These are phyloP conservation scores for Pogostemon cablin DNA, from an alignment of 257 asterid genomes.

Conservation along the genomic window DNA sequence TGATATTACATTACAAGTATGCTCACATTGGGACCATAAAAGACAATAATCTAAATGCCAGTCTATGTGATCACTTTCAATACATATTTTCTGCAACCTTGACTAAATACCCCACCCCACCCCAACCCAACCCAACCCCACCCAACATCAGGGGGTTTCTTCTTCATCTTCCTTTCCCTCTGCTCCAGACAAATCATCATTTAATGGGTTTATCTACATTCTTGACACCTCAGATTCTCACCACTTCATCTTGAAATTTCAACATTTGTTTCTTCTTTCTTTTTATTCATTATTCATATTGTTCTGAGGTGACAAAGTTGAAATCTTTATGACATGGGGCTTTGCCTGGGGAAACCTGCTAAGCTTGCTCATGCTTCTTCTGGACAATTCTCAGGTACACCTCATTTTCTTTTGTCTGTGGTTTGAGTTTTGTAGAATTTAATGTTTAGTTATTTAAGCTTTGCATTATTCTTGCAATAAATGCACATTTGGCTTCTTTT, in stretches of 20 bases:
- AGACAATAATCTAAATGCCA: constrained; percentile 23
- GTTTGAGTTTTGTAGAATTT: neutral
- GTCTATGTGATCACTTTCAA: constrained; percentile 42
- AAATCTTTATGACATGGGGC: constrained; percentile 51
- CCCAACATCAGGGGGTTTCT: neutral
- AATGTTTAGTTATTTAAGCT: neutral
- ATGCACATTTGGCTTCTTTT: neutral
- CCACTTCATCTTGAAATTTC: constrained; percentile 6
- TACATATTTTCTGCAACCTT: constrained; percentile 46
- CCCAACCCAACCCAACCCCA: constrained; percentile 7
- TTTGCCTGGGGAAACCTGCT: constrained; percentile 69
- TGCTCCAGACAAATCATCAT: constrained; percentile 2
- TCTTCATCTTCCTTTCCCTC: neutral
- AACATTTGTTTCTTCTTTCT: neutral
- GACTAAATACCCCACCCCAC: constrained; percentile 41
- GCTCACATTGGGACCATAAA: constrained; percentile 39
- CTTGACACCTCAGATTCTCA: constrained; percentile 25
- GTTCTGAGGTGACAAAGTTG: neutral
- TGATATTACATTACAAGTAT: constrained; percentile 12
- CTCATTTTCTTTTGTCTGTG: constrained; percentile 4
- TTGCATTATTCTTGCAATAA: neutral
- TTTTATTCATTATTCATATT: neutral
- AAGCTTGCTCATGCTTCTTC: constrained; percentile 91
- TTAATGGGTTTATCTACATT: constrained; percentile 30
- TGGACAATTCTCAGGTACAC: constrained; percentile 63